A percentile compares a stretch with the other conserved stretches of the same genome.
phyloP scores from a whole-genome alignment of 768 basidiomycete species.

The Amanita rubescens region DNA sequence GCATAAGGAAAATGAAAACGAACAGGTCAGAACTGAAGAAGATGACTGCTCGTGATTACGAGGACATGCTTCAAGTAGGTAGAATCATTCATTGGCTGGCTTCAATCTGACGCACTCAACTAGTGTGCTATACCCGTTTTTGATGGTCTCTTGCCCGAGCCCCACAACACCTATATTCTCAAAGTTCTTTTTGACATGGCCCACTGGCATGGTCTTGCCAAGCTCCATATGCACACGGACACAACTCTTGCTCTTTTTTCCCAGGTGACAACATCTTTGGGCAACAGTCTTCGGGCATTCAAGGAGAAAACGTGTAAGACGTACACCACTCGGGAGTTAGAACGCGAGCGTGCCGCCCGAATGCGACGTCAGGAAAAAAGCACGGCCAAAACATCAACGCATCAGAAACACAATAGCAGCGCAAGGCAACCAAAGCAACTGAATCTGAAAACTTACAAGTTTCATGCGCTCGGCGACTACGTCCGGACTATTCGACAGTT shows the following conservation, averaged over 20 bases:
- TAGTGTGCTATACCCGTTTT: no score
- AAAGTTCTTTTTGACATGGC: conserved; percentile 26
- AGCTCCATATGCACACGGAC: no score
- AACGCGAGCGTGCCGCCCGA: no score
- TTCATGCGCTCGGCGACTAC: no score
- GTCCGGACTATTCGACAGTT: no score
- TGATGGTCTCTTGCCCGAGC: no score
- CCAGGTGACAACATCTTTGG: no score
- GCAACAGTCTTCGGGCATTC: no score
- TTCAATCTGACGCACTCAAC: conserved; percentile 15
- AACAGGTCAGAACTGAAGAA: conserved; percentile 28
- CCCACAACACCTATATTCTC: conserved; percentile 17
- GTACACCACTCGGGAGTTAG: conserved; percentile 7
- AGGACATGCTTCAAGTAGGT: conserved; percentile 30
- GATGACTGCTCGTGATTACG: conserved; percentile 29
- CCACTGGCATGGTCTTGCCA: conserved; percentile 32
- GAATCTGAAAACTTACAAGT: no score
- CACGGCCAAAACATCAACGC: not conserved
- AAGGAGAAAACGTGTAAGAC: no score
- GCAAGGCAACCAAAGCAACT: not conserved
- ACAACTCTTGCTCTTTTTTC: no score
- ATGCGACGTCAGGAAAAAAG: no score
- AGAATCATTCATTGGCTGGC: not conserved
- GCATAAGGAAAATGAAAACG: conserved; percentile 21
- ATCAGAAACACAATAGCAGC: conserved; percentile 3